These are phyloP conservation scores for Suillus placidus DNA, from an alignment of 768 basidiomycete species.

Conservation along the genomic window DNA sequence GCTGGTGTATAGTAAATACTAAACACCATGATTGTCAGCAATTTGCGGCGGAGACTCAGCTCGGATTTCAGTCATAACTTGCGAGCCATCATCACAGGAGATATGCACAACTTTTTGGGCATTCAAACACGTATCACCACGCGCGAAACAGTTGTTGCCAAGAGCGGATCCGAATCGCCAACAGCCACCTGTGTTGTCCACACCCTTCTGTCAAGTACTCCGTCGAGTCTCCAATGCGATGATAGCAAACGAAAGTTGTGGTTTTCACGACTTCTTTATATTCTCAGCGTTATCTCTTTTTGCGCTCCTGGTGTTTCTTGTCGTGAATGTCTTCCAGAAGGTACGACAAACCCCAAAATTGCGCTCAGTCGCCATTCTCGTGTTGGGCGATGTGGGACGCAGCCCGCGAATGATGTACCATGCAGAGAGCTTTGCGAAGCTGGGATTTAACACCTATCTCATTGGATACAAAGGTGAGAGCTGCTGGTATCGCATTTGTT, in stretches of 20 bases:
- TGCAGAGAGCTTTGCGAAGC: slow-evolving; percentile 85
- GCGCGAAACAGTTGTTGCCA: no score
- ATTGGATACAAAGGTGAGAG: slow-evolving; percentile 83
- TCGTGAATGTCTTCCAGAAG: slow-evolving; percentile 21
- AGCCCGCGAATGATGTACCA: slow-evolving; percentile 99
- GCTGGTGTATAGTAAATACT: no score
- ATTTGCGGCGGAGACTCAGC: no score
- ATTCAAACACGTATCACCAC: no score
- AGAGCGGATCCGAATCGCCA: no score
- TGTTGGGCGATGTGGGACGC: slow-evolving; percentile 94
- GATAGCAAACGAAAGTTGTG: slow-evolving; percentile 3
- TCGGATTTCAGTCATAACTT: no score
- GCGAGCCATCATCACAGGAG: no score
- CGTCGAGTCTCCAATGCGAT: slow-evolving; percentile 4
- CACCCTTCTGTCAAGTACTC: neutral
- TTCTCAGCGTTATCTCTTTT: slow-evolving; percentile 14
- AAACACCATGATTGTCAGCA: no score
- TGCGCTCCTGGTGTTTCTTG: slow-evolving; percentile 18
- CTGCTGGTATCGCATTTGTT: neutral
- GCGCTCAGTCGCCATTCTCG: slow-evolving; percentile 84
- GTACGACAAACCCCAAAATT: slow-evolving; percentile 34
- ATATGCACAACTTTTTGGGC: no score
- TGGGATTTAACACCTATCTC: slow-evolving; percentile 75
- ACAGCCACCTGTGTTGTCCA: neutral
- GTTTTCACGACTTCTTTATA: slow-evolving; percentile 2